These are phyloP conservation scores for Oldenlandia corymbosa DNA, from an alignment of 257 asterid genomes.

Conservation along the genomic window DNA sequence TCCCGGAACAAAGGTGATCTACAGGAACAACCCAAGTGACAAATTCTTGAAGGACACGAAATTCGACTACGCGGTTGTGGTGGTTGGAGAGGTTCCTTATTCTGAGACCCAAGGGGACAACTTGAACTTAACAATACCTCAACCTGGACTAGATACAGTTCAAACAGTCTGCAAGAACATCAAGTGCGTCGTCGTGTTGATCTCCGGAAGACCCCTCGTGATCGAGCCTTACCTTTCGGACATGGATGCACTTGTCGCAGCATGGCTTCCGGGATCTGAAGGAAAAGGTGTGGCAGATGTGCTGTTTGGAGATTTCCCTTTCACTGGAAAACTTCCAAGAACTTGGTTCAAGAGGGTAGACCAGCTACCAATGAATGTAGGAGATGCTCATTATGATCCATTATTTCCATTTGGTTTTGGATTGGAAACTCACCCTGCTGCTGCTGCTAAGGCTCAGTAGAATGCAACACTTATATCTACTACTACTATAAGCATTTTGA, in stretches of 20 bases:
- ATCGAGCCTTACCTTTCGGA: slow-evolving; percentile 51
- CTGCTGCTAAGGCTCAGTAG: no score
- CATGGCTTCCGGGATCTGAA: slow-evolving; percentile 89
- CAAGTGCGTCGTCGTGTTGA: slow-evolving; percentile 59
- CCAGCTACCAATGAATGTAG: slow-evolving; percentile 54
- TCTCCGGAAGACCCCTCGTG: slow-evolving; percentile 74
- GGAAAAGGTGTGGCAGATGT: slow-evolving; percentile 76
- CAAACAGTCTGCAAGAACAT: slow-evolving; percentile 53
- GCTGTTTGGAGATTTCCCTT: slow-evolving; percentile 59
- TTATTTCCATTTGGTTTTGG: slow-evolving; percentile 67
- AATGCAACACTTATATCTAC: no score
- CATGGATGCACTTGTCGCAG: slow-evolving; percentile 53
- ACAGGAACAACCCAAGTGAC: slow-evolving; percentile 54
- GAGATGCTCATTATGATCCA: slow-evolving; percentile 47
- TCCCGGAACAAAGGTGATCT: slow-evolving; percentile 46
- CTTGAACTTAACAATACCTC: slow-evolving; percentile 51
- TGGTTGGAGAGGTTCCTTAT: slow-evolving; percentile 75
- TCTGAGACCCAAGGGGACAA: slow-evolving; percentile 74
- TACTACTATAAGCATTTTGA: no score
- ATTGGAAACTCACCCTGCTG: no score
- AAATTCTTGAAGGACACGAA: slow-evolving; percentile 48
- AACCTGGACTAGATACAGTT: slow-evolving; percentile 52
- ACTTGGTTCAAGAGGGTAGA: slow-evolving; percentile 72
- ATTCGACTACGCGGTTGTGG: slow-evolving; percentile 62
- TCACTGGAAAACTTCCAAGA: slow-evolving; percentile 67